phyloP scores from a whole-genome alignment of 2,329 filamentous ascomycete genomes.

The Phaeoacremonium minimum region DNA sequence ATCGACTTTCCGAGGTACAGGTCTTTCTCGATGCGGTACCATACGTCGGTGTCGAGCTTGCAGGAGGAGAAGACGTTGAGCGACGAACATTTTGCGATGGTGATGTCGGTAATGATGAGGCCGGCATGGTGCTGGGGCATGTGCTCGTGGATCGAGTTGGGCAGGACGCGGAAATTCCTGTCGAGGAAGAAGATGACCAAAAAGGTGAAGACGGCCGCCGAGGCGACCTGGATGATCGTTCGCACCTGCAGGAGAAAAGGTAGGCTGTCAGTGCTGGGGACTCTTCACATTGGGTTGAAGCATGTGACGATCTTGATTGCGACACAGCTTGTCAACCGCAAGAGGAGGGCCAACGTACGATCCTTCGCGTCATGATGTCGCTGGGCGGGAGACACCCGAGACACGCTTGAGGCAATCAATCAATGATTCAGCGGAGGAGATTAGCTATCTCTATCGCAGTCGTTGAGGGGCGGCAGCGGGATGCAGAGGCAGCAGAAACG shows the following conservation, averaged over 20 bases:
- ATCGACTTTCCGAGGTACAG: slow-evolving; percentile 73
- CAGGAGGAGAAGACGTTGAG: slow-evolving; percentile 73
- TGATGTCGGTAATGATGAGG: slow-evolving; percentile 80
- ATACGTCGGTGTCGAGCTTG: slow-evolving; percentile 64
- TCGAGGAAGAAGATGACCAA: slow-evolving; percentile 79
- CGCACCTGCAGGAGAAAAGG: slow-evolving; percentile 52
- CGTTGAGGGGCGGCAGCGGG: too few relatives aligned
- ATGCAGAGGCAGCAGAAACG: too few relatives aligned
- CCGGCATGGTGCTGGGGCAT: slow-evolving; percentile 83
- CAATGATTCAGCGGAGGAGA: too few relatives aligned
- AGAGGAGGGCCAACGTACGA: too few relatives aligned
- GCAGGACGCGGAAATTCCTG: slow-evolving; percentile 81
- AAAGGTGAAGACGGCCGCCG: slow-evolving; percentile 62
- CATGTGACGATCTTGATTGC: too few relatives aligned
- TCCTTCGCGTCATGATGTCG: too few relatives aligned
- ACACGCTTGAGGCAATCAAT: too few relatives aligned
- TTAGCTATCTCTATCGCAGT: too few relatives aligned
- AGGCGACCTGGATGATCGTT: slow-evolving; percentile 71
- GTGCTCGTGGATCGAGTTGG: slow-evolving; percentile 79
- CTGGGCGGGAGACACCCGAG: too few relatives aligned
- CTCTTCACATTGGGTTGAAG: too few relatives aligned
- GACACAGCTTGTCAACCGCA: too few relatives aligned
- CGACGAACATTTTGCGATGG: slow-evolving; percentile 69
- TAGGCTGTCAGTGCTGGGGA: too few relatives aligned
- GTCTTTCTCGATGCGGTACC: slow-evolving; percentile 87